Base-by-base conservation (phyloP, 2,329 filamentous ascomycete species). In the Dactylellina cionopaga region DNA sequence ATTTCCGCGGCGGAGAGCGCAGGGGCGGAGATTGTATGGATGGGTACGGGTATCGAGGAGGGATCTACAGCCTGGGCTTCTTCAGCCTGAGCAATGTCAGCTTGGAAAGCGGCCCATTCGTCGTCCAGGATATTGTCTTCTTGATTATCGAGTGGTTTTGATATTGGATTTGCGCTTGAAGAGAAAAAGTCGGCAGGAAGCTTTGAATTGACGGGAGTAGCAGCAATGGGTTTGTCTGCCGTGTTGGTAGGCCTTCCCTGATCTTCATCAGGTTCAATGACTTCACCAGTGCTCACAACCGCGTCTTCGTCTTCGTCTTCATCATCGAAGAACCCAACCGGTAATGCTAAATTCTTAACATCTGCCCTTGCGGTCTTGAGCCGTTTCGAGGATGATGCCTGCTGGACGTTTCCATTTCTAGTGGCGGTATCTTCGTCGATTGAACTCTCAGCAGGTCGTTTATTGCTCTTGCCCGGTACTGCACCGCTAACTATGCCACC, bases 71-170 rank as follows among this genome's bases (percentile, higher is more conserved):
- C 37, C 5, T 6, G 22, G 33, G 27, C 47, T 43, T 73, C 56
- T 35, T 82, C 78, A 27, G 82, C 81, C 15, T 78, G 78, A 5
- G 88, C 89, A 62, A 96, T 88, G 59, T 96, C 91, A 1, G 90
- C 90, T 79, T 96, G 90, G 78, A 96, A 96, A 6, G 91, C 91
- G 1, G 91, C 90, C 90, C 91, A 95, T 80, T 95, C 91, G 59
- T 89, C 87, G 77, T 96, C 91, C 78, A 93, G 88, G 6, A 91
- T 81, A 39, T 82, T 81, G 11, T 83, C 15, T 75, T 68, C 41
- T 10, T 19, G 22, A 10, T 39, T 58, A 31, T 29, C 35, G 19
- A 43, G 31, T 44, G 35, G n/a, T 52, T 71, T 63, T n/a, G 54
- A 46, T 1, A 51, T n/a, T 5, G 41, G 11, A n/a, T 71, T 62